These are phyloP conservation scores for Juncus effusus DNA, from an alignment of 176 grass and related monocot species.

Conservation along the genomic window DNA sequence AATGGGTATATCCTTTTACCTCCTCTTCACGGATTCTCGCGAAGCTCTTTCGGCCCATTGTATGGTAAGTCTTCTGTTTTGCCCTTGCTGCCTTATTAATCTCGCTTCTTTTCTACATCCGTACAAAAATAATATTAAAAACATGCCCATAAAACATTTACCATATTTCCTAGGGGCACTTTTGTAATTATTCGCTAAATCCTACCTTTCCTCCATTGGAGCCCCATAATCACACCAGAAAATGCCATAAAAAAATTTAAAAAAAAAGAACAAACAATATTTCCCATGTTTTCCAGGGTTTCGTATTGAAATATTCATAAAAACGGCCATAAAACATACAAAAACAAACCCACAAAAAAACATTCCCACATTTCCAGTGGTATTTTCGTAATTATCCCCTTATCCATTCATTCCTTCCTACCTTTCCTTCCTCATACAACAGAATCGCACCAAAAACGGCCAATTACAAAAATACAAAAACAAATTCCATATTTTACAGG, in stretches of 20 bases:
- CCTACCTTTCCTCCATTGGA: background rate
- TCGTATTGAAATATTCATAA: too few relatives aligned
- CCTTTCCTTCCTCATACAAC: constrained; percentile 1
- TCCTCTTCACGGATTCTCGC: constrained; percentile 36
- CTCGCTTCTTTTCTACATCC: constrained; percentile 8
- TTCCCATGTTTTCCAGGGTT: too few relatives aligned
- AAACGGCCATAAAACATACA: too few relatives aligned
- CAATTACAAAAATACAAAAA: constrained; percentile 7
- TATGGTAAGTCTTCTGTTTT: constrained; percentile 16
- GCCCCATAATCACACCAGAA: background rate
- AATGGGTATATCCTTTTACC: constrained; percentile 18
- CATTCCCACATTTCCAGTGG: too few relatives aligned
- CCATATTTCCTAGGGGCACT: too few relatives aligned
- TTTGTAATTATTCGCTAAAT: too few relatives aligned
- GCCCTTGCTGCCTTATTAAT: background rate
- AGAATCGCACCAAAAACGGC: constrained; percentile 8
- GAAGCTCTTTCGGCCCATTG: constrained; percentile 36
- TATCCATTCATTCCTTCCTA: background rate
- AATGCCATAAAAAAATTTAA: background rate
- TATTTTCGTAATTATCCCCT: too few relatives aligned
- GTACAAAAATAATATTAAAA: background rate
- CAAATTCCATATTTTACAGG: constrained; percentile 1
- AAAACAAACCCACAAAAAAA: too few relatives aligned
- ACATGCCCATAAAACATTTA: too few relatives aligned
- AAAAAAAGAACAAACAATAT: background rate